phyloP scores from a whole-genome alignment of 345 rosid species.

The Triadica sebifera region DNA sequence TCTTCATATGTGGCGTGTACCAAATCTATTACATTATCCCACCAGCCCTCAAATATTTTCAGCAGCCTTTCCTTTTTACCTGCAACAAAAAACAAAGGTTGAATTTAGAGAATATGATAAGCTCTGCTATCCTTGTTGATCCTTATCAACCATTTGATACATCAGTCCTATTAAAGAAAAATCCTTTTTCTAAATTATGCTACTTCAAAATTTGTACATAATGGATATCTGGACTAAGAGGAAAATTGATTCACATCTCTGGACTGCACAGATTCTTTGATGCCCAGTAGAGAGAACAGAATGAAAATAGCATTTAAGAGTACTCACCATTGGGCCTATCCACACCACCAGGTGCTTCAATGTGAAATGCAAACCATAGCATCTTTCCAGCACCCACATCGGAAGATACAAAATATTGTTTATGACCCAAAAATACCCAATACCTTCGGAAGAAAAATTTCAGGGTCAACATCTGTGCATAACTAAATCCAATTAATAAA shows the following conservation, averaged over 20 bases:
- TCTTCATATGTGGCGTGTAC: constrained; percentile 76
- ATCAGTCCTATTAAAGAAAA: not conserved
- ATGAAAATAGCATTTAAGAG: constrained; percentile 9
- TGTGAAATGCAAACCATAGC: constrained; percentile 96
- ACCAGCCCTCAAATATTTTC: constrained; percentile 87
- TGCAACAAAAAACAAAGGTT: constrained; percentile 29
- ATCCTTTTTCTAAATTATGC: too few relatives aligned
- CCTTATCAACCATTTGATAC: not conserved
- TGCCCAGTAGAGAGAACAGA: not conserved
- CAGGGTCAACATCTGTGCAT: constrained; percentile 9
- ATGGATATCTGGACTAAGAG: not conserved
- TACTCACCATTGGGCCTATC: constrained; percentile 62
- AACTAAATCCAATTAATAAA: not conserved
- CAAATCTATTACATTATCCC: constrained; percentile 81
- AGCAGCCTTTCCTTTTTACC: constrained; percentile 80
- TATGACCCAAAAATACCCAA: constrained; percentile 93
- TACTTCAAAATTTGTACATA: not conserved
- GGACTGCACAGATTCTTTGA: not conserved
- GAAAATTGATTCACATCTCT: not conserved
- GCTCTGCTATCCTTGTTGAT: not conserved
- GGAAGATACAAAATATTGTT: constrained; percentile 92
- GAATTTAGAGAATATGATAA: constrained; percentile 5
- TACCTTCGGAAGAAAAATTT: constrained; percentile 43
- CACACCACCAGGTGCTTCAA: constrained; percentile 74
- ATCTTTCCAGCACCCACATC: constrained; percentile 98